These are phyloP conservation scores for Andrographis paniculata DNA, from an alignment of 305 asterid species.

Conservation along the genomic window DNA sequence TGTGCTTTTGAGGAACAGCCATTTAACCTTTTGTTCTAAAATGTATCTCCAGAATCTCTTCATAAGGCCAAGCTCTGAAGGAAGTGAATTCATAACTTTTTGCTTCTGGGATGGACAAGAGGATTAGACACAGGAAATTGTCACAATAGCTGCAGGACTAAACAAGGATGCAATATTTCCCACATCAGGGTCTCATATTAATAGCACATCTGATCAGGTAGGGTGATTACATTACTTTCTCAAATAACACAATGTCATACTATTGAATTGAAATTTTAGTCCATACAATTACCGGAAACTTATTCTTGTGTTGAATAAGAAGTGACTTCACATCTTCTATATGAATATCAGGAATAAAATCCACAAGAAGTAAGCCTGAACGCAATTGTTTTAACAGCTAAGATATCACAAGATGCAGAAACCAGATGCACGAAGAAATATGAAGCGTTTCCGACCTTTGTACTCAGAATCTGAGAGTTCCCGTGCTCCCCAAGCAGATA, in stretches of 20 bases:
- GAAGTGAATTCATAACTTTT: slow-evolving; percentile 65
- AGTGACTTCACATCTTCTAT: slow-evolving; percentile 58
- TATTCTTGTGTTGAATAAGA: slow-evolving; percentile 57
- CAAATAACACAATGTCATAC: neutral
- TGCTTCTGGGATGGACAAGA: slow-evolving; percentile 51
- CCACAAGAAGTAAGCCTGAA: slow-evolving; percentile 70
- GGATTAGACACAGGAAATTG: neutral
- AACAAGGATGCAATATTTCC: neutral
- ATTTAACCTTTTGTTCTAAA: slow-evolving; percentile 59
- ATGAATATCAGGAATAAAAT: slow-evolving; percentile 69
- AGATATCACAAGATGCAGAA: slow-evolving; percentile 15
- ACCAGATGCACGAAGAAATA: slow-evolving; percentile 9
- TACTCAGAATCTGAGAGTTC: slow-evolving; percentile 59
- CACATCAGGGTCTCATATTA: too few species aligned
- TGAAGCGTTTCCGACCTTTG: slow-evolving; percentile 40
- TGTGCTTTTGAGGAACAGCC: slow-evolving; percentile 15
- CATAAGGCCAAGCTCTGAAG: slow-evolving; percentile 60
- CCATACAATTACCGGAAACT: slow-evolving; percentile 40
- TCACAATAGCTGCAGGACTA: neutral
- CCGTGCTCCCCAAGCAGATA: slow-evolving; percentile 99
- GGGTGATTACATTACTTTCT: too few species aligned
- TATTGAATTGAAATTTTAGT: neutral
- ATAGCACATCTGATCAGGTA: too few species aligned
- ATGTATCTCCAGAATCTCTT: slow-evolving; percentile 92
- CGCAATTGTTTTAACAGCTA: slow-evolving; percentile 20